Evolutionary conservation across 1,139 yeast genomes (phyloP), one percentile per base, ranked within the genome.

Genomic region (Debaryomyces sp.): DNA sequence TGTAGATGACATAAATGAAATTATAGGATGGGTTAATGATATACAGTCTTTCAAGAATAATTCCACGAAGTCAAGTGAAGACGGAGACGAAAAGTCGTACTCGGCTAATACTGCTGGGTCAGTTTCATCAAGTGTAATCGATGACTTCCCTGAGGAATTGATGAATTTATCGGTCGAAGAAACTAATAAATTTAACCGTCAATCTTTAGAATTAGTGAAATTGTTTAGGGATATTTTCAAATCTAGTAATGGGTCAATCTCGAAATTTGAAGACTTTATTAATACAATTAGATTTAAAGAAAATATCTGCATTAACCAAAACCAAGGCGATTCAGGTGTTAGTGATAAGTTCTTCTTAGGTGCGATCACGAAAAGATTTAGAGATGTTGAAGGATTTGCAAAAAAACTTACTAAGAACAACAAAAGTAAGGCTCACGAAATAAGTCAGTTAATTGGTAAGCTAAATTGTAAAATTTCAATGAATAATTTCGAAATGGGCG

Each of bases 311-410:
- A 49, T 65, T 29, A 67, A 63, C 12, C 67, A 62, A 35, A 24
- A 23, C 30, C 34, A 42, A 5, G 45, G 34, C 4, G 29, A 23
- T n/a, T 27, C 30, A 27, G 9, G 12, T 22, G 22, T 21, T 10
- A 7, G 6, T 7, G 34, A 75, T 34, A 59, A 55, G 38, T 71
- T 86, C 49, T 84, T 87, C 59, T 76, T 84, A 44, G 78, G 79
- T 43, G 85, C 91, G 1, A 84, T 91, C 2, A 76, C 85, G 30
- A 85, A 87, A 60, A 75, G 99, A 52, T 91, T 94, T 61, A 82
- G 81, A 51, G 98, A 92, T 62, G 96, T 92, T 44, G 98, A 94
- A 64, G 84, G 87, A n/a, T 77, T 91, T 57, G 98, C 98, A 1
- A 85, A 95, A 60, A 87, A 84, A 60, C 77, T 89, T 51, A 89